phyloP scores from a whole-genome alignment of 108 stramenopile species.

The Cyclotella distinguenda region DNA sequence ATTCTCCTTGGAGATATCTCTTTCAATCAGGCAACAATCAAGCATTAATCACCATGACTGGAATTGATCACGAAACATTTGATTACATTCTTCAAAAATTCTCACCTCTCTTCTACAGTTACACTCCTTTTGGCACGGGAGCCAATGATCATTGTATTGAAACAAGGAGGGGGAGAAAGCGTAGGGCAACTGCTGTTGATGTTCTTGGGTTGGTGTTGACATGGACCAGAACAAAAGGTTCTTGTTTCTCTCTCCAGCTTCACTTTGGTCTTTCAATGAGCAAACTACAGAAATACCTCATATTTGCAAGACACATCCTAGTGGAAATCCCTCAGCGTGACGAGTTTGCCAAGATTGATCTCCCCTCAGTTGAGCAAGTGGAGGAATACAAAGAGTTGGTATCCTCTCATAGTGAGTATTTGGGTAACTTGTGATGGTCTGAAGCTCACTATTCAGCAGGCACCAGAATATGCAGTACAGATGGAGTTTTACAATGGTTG shows the following conservation, averaged over 20 bases:
- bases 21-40: slow-evolving; percentile 3
- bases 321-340: not conserved
- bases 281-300: not conserved
- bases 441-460: slow-evolving; percentile 1
- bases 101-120: not conserved
- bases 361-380: slow-evolving; percentile 6
- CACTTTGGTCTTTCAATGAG: not conserved
- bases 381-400: not conserved
- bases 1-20: not conserved
- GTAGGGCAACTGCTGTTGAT: not conserved
- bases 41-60: too few relatives aligned
- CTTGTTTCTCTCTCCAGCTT: not conserved
- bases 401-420: not conserved
- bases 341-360: not conserved
- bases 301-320: not conserved
- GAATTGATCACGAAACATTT: not conserved
- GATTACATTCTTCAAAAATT: not conserved
- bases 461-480: not conserved
- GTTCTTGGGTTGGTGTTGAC: slow-evolving; percentile 1
- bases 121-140: not conserved
- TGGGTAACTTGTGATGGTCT: slow-evolving; percentile 12
- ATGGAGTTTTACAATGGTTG: not conserved
- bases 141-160: not conserved
- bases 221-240: not conserved
- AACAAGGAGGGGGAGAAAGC: not conserved